These are phyloP conservation scores for Fusarium nisikadoi DNA, from an alignment of 2,329 filamentous ascomycete genomes.

Conservation along the genomic window DNA sequence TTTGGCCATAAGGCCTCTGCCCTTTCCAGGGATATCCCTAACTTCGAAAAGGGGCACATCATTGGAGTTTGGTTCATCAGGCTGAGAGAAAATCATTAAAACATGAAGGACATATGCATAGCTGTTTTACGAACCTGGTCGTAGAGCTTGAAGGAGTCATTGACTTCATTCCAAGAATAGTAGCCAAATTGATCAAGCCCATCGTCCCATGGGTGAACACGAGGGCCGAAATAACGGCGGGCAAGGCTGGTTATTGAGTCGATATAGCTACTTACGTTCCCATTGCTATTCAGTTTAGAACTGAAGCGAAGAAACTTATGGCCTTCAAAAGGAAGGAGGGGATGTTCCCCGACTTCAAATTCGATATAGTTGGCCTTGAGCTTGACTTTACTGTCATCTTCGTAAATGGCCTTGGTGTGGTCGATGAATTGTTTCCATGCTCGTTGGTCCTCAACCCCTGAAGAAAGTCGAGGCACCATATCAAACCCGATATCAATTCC, in stretches of 20 bases:
- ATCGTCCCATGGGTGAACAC: neutral
- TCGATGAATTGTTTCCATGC: neutral
- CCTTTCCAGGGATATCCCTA: neutral
- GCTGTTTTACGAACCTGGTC: neutral
- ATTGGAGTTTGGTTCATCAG: too few relatives aligned
- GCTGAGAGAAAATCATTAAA: neutral
- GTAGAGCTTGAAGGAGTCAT: neutral
- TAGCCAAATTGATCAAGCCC: neutral
- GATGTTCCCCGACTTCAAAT: neutral
- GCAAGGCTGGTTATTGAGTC: neutral
- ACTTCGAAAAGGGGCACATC: neutral
- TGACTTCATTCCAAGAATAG: neutral
- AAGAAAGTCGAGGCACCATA: neutral
- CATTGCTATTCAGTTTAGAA: neutral
- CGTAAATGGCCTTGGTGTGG: rapidly evolving
- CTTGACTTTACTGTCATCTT: neutral
- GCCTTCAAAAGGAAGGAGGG: neutral
- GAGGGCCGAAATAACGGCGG: neutral
- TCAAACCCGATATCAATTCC: rapidly evolving
- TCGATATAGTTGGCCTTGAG: neutral
- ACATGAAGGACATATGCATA: rapidly evolving
- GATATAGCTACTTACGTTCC: rapidly evolving
- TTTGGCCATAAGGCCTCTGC: neutral
- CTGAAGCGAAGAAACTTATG: neutral
- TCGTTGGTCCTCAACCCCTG: neutral